Base-by-base conservation (phyloP, 2,329 filamentous ascomycete genomes). In the Calonectria multiphialidica region DNA sequence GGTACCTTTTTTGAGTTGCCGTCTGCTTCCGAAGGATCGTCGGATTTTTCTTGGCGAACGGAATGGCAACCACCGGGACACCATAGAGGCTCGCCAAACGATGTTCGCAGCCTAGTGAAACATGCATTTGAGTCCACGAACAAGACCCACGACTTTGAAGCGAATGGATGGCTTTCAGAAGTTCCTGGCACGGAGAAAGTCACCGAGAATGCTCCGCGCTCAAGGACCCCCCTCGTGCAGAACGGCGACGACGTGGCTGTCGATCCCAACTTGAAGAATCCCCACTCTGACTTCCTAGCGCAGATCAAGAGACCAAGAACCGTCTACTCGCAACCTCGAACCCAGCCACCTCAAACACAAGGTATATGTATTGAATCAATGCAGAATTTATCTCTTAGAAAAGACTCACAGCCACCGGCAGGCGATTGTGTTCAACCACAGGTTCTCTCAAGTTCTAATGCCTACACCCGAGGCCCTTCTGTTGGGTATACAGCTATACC, bases 381-480 rank as follows among this genome's bases (percentile, higher is more conserved):
- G 3, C 37, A 57, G 23, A 57, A 42, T 12, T 40, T 47, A 5
- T 74, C 59, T 23, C 59, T 55, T 23, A 72, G 68, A 35, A 68
- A 78, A 13, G 81, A 83, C 53, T 77, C 77, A 33, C 78, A 79
- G 35, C 80, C 80, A 16, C 61, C 70, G 50, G 79, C 81, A 28
- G 76, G 78, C 25, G 61, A 75, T 50, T 66, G 73, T 8, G 78
- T 81, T 15, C 75, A 45, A 35, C 75, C 67, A 9, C 66, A 70
- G 9, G 72, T 74, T 9, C 33, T 45, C 18, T 33, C 53, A 9
- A 47, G 47, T 16, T 16, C 42, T 2, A 21, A 30, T 7, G 44
- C 33, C 7, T 15, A 64, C 8, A 50, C 50, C 6, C 25, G 40
- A 13, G 28, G 40, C 5, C 23, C 57, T 25, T 49, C 68, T 37